phyloP scores from a whole-genome alignment of 2,329 filamentous ascomycete species.

The Exophiala spinifera region DNA sequence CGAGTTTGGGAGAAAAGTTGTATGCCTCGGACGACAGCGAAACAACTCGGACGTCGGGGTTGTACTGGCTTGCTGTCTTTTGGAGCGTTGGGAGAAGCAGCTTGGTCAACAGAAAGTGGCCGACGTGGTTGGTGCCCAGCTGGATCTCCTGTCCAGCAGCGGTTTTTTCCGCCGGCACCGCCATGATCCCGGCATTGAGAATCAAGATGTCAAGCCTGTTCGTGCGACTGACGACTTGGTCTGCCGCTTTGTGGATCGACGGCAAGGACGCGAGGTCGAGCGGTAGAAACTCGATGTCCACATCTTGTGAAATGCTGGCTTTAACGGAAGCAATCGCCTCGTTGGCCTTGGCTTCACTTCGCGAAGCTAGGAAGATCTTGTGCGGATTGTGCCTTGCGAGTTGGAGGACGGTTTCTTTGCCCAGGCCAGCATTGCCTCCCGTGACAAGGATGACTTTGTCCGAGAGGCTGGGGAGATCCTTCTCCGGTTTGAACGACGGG shows the following conservation, averaged over 20 bases:
- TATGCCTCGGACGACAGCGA: slow-evolving; percentile 39
- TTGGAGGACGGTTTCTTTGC: slow-evolving; percentile 41
- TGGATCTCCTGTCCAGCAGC: slow-evolving; percentile 45
- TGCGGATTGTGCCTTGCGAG: slow-evolving; percentile 49
- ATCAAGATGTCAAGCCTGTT: slow-evolving; percentile 46
- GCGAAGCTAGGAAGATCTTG: slow-evolving; percentile 55
- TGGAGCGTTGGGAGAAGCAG: slow-evolving; percentile 42
- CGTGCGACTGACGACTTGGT: slow-evolving; percentile 39
- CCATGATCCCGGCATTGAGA: slow-evolving; percentile 50
- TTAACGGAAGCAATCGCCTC: slow-evolving; percentile 45
- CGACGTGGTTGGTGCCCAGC: slow-evolving; percentile 47
- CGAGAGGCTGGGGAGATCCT: slow-evolving; percentile 42
- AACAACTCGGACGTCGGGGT: slow-evolving; percentile 38
- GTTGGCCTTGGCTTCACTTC: slow-evolving; percentile 43
- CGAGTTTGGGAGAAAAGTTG: slow-evolving; percentile 35
- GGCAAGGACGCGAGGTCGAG: slow-evolving; percentile 52
- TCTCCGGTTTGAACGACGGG: slow-evolving; percentile 40
- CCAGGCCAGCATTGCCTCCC: slow-evolving; percentile 50
- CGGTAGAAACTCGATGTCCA: slow-evolving; percentile 45
- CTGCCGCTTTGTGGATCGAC: slow-evolving; percentile 47
- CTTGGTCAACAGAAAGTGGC: slow-evolving; percentile 46
- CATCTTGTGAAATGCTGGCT: slow-evolving; percentile 29
- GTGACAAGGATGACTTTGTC: slow-evolving; percentile 50
- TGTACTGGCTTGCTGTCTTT: slow-evolving; percentile 33
- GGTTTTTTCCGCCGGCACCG: slow-evolving; percentile 37